phyloP scores from a whole-genome alignment of 164 flowering plant genomes.

The Umbellularia californica region DNA sequence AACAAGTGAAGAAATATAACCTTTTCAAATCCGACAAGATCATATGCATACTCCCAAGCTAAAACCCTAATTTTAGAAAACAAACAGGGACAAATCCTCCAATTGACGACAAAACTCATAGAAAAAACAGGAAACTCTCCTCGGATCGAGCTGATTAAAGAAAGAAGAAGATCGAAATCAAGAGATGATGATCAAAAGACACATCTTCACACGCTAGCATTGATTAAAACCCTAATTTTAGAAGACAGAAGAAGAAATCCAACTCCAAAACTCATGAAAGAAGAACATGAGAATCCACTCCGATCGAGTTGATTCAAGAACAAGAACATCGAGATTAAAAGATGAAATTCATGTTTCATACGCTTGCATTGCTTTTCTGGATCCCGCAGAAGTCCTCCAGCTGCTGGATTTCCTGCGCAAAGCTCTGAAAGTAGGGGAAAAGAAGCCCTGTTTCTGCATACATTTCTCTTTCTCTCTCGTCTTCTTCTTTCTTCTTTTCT shows the following conservation, averaged over 20 bases:
- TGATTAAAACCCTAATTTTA: neutral
- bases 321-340: neutral
- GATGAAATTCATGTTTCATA: neutral
- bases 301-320: too few species aligned
- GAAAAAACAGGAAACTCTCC: too few species aligned
- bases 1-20: too few species aligned
- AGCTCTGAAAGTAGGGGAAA: slow-evolving; percentile 24
- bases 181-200: neutral
- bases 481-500: neutral
- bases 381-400: slow-evolving; percentile 3
- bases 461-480: slow-evolving; percentile 13
- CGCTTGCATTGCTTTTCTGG: slow-evolving; percentile 3
- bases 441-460: slow-evolving; percentile 26
- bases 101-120: too few species aligned
- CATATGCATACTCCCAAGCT: neutral
- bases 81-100: too few species aligned
- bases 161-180: neutral
- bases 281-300: too few species aligned
- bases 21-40: neutral
- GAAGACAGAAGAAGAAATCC: neutral
- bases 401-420: slow-evolving; percentile 16
- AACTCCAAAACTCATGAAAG: neutral
- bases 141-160: too few species aligned
- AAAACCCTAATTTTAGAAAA: neutral
- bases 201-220: neutral